Evolutionary conservation across 2,329 filamentous ascomycete genomes (phyloP).

Genomic region (Ramularia endophylla): DNA sequence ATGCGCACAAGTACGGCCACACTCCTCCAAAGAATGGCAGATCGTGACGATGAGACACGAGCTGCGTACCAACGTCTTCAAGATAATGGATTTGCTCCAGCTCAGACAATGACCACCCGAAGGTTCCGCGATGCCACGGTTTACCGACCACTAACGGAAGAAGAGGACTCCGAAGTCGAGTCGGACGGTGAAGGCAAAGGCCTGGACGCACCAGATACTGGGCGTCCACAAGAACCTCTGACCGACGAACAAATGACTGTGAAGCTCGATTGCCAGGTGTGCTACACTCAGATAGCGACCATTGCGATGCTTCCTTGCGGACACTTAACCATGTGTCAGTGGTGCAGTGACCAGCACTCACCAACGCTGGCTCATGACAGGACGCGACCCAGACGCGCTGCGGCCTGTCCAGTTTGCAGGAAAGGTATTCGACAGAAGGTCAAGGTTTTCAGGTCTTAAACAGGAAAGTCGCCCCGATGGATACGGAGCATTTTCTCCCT

Average conservation of each 20-base stretch:
- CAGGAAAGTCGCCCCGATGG: not conserved
- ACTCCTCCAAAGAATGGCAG: slow-evolving; percentile 22
- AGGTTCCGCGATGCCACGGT: slow-evolving; percentile 3
- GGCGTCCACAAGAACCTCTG: slow-evolving; percentile 41
- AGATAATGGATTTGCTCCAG: slow-evolving; percentile 13
- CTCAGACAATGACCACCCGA: slow-evolving; percentile 8
- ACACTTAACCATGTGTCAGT: slow-evolving; percentile 50
- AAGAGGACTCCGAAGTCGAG: slow-evolving; percentile 20
- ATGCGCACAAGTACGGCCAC: slow-evolving; percentile 21
- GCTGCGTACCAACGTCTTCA: slow-evolving; percentile 23
- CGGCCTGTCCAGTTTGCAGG: slow-evolving; percentile 43
- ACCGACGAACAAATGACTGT: slow-evolving; percentile 45
- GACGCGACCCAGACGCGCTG: slow-evolving; percentile 34
- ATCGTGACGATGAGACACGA: slow-evolving; percentile 22
- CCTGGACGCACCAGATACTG: slow-evolving; percentile 42
- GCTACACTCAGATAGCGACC: slow-evolving; percentile 48
- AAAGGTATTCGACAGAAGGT: slow-evolving; percentile 42
- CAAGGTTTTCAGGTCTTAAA: slow-evolving; percentile 24
- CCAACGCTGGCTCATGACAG: slow-evolving; percentile 38
- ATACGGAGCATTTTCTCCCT: too few relatives aligned
- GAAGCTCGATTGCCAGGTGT: slow-evolving; percentile 48
- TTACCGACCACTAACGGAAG: slow-evolving; percentile 7
- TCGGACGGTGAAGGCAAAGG: slow-evolving; percentile 26
- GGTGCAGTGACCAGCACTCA: slow-evolving; percentile 48
- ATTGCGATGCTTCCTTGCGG: slow-evolving; percentile 50